Evolutionary conservation across 305 asterid species (phyloP).

Genomic region (Fraxinus sp.): DNA sequence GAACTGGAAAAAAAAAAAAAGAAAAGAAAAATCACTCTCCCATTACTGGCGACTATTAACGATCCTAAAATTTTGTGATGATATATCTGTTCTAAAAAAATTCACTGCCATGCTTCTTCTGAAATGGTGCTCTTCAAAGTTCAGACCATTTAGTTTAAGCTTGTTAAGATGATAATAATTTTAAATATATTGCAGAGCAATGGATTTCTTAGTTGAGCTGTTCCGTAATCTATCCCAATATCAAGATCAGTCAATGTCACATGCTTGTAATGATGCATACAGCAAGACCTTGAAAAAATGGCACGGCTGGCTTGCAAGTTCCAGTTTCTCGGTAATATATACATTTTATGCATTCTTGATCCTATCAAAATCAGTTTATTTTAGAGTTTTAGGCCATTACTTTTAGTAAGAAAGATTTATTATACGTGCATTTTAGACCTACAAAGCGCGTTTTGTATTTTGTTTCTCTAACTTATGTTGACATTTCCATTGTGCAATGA

Average conservation of each 20-base stretch:
- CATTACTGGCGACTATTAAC: not conserved
- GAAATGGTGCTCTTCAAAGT: not conserved
- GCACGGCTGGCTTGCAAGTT: conserved; percentile 90
- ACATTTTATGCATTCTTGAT: too few relatives aligned
- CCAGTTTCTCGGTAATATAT: conserved; percentile 62
- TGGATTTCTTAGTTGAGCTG: conserved; percentile 81
- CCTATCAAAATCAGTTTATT: not conserved
- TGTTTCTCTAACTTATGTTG: not conserved
- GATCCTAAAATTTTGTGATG: not conserved
- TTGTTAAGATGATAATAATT: not conserved
- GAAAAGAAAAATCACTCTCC: not conserved
- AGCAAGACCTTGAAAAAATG: conserved; percentile 78
- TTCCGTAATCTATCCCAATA: conserved; percentile 59
- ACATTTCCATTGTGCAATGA: not conserved
- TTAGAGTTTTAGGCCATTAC: not conserved
- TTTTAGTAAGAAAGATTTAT: not conserved
- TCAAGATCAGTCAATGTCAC: conserved; percentile 73
- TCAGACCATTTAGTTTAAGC: not conserved
- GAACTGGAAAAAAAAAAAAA: not conserved
- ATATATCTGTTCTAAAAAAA: not conserved
- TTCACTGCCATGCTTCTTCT: not conserved
- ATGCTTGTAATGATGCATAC: conserved; percentile 71
- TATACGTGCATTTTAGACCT: not conserved
- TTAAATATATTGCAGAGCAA: conserved; percentile 49
- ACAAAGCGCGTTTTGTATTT: not conserved